Base-by-base conservation (phyloP, 257 asterid species). In the Prunella vulgaris region DNA sequence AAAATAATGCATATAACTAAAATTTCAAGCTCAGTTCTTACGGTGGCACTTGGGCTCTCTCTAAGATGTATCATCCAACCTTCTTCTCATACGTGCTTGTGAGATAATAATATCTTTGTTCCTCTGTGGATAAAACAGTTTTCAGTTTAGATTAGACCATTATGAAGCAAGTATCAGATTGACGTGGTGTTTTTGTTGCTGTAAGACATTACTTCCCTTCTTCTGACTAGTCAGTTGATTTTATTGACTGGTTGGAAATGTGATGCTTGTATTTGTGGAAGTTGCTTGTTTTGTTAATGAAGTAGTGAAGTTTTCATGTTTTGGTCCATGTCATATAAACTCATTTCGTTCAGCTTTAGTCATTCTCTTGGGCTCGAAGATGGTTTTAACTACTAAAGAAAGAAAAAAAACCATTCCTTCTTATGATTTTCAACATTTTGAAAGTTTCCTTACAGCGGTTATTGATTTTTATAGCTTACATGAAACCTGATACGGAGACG, bases 401-500 rank as follows among this genome's bases (percentile, higher is more conserved):
- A 14, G 12, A 53, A 60, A 38, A 15, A 30, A 37, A n/a, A 8
- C 64, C 30, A 8, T 60, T 49, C 62, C 6, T 27, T 48, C 70
- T 52, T 60, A 51, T 74, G 56, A 58, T 7, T 10, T 53, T 68
- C 35, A n/a, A 27, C 37, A 53, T 9, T 63, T 38, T 66, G 22
- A 60, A 54, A n/a, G 60, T 76, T 42, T 57, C 22, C 70, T 80
- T 65, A 60, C 70, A 74, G 60, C 67, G 72, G 73, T 73, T 71
- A 61, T 73, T 79, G 72, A 69, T 87, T 78, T 76, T 69, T 67
- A 59, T 70, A 93, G 99, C 73, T 75, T 81, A 17, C 82, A 93
- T 93, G 99, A 93, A 93, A 77, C 99, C 99, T 58, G 91, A 93
- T 74, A 84, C 97, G 28, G 99, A 93, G 87, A 87, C 99, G 32